These are phyloP conservation scores for Phytophthora agathidicida DNA, from an alignment of 352 stramenopile genomes.

Conservation along the genomic window DNA sequence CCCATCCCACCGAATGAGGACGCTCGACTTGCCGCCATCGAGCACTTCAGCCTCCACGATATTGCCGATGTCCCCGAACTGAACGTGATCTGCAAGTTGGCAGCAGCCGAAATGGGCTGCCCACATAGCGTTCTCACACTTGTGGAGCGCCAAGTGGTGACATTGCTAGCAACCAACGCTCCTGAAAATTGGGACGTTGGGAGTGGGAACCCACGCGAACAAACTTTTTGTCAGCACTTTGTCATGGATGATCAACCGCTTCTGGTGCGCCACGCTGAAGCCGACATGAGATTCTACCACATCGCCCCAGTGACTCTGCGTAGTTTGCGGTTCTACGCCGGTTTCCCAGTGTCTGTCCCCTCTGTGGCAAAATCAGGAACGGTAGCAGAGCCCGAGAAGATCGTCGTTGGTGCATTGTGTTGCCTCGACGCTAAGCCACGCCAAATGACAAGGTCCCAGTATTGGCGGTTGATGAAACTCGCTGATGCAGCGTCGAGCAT, in stretches of 20 bases:
- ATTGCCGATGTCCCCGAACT: slow-evolving; percentile 29
- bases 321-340: slow-evolving; percentile 40
- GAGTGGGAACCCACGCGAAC: slow-evolving; percentile 31
- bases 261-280: slow-evolving; percentile 41
- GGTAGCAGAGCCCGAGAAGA: slow-evolving; percentile 2
- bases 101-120: slow-evolving; percentile 36
- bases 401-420: slow-evolving; percentile 40
- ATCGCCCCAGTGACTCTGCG: slow-evolving; percentile 29
- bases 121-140: slow-evolving; percentile 39
- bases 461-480: slow-evolving; percentile 42
- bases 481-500: slow-evolving; percentile 34
- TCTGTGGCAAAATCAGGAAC: background rate
- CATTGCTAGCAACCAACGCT: slow-evolving; percentile 34
- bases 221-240: slow-evolving; percentile 52
- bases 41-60: slow-evolving; percentile 25
- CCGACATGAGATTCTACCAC: slow-evolving; percentile 47
- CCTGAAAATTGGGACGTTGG: slow-evolving; percentile 36
- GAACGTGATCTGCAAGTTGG: slow-evolving; percentile 40
- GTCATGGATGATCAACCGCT: slow-evolving; percentile 47
- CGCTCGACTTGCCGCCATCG: slow-evolving; percentile 29
- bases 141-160: slow-evolving; percentile 34
- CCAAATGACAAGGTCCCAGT: slow-evolving; percentile 41
- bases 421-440: slow-evolving; percentile 37
- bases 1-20: slow-evolving; percentile 39
- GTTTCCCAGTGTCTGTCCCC: slow-evolving; percentile 35